Evolutionary conservation across 371 early-diverging fungal species (phyloP).

Genomic region (Catenaria anguillulae): DNA sequence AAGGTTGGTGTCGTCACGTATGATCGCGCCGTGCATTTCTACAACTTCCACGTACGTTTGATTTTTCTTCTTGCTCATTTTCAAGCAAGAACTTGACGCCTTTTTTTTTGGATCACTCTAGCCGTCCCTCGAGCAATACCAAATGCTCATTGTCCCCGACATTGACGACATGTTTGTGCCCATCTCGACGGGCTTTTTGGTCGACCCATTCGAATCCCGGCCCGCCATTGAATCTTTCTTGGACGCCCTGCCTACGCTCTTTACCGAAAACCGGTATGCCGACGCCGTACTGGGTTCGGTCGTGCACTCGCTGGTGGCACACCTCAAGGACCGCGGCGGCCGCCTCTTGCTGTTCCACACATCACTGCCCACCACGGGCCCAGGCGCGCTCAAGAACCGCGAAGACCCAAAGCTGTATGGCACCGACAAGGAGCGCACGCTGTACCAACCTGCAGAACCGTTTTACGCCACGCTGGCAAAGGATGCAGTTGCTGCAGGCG

Average conservation of each 20-base stretch:
- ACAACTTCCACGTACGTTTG: slow-evolving; percentile 58
- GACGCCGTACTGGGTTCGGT: slow-evolving; percentile 73
- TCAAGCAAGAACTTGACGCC: too few relatives aligned
- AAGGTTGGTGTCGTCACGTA: slow-evolving; percentile 78
- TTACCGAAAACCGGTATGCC: slow-evolving; percentile 49
- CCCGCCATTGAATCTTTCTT: slow-evolving; percentile 61
- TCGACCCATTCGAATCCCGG: slow-evolving; percentile 57
- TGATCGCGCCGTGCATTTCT: slow-evolving; percentile 87
- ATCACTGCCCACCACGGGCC: slow-evolving; percentile 65
- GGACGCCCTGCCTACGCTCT: slow-evolving; percentile 61
- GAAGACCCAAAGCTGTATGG: slow-evolving; percentile 74
- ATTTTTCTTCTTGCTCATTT: too few relatives aligned
- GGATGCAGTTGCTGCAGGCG: slow-evolving; percentile 56
- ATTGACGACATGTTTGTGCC: slow-evolving; percentile 85
- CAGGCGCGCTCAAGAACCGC: slow-evolving; percentile 64
- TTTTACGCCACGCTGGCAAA: slow-evolving; percentile 69
- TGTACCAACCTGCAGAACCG: slow-evolving; percentile 70
- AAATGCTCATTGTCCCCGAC: slow-evolving; percentile 92
- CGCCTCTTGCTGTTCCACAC: slow-evolving; percentile 71
- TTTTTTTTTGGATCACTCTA: too few relatives aligned
- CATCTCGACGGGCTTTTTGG: slow-evolving; percentile 65
- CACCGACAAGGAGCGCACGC: slow-evolving; percentile 73
- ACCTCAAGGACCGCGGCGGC: slow-evolving; percentile 69
- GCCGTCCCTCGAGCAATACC: slow-evolving; percentile 60
- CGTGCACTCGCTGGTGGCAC: slow-evolving; percentile 53